Conservation (phyloP, 768 basidiomycete genomes). For the Cubamyces sp. region DNA sequence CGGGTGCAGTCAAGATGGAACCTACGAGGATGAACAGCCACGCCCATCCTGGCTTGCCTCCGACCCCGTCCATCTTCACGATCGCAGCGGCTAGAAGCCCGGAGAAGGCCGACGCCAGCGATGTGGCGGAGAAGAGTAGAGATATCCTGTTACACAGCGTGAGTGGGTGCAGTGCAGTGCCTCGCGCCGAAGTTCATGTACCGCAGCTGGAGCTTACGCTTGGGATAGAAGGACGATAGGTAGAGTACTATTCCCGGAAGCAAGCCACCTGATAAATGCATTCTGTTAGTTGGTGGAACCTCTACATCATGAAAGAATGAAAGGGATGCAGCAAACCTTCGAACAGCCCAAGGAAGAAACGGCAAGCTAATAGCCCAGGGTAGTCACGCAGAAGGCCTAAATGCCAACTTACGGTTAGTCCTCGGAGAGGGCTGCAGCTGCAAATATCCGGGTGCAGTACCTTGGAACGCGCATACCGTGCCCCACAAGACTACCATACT, state of each 20-base stretch:
- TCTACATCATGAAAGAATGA: not conserved
- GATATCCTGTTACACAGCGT: conserved; percentile 26
- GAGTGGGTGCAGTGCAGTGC: no score
- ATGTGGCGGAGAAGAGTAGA: conserved; percentile 47
- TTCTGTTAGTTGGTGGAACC: not conserved
- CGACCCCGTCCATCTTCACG: conserved; percentile 54
- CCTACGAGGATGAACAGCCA: conserved; percentile 68
- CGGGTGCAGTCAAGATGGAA: not conserved
- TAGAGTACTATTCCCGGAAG: conserved; percentile 41
- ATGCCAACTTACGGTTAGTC: not conserved
- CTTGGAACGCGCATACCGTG: conserved; percentile 61
- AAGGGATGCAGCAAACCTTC: conserved; percentile 50
- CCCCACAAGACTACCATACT: conserved; percentile 70
- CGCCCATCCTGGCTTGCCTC: conserved; percentile 60
- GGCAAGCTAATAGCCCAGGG: conserved; percentile 55
- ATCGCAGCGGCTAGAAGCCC: conserved; percentile 68
- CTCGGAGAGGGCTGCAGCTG: not conserved
- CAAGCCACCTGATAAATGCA: conserved; percentile 41
- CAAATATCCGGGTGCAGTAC: conserved; percentile 30
- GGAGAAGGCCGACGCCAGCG: conserved; percentile 62
- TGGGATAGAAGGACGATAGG: conserved; percentile 35
- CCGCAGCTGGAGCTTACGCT: conserved; percentile 35
- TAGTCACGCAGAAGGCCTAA: conserved; percentile 46
- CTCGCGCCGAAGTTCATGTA: not conserved
- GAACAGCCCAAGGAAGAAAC: conserved; percentile 54